These are phyloP conservation scores for Aegilops tauschii DNA, from an alignment of 176 grass and related monocot genomes.

Conservation along the genomic window DNA sequence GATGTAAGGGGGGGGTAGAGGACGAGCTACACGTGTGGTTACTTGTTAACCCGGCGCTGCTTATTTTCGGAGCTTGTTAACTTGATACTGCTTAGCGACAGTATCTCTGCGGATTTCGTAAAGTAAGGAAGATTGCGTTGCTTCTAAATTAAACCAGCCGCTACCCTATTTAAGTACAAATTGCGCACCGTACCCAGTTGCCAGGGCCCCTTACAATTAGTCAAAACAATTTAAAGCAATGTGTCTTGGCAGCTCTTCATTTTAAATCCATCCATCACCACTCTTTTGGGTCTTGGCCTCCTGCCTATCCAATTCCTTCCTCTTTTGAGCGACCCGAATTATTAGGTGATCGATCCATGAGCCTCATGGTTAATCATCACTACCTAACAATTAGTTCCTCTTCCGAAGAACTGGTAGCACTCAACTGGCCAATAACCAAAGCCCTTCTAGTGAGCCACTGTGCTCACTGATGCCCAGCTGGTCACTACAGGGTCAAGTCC, in stretches of 20 bases:
- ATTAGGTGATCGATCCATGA: background rate
- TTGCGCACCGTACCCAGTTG: background rate
- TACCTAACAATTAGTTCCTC: slow-evolving; percentile 19
- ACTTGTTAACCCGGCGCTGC: slow-evolving; percentile 15
- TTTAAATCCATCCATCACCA: slow-evolving; percentile 2
- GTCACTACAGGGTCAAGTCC: background rate
- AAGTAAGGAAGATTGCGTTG: slow-evolving; percentile 18
- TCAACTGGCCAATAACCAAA: slow-evolving; percentile 9
- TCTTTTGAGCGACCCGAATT: background rate
- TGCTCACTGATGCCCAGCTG: background rate
- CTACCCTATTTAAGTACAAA: slow-evolving; percentile 14
- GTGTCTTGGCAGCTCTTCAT: background rate
- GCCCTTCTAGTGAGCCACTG: background rate
- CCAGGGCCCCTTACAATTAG: background rate
- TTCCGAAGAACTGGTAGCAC: background rate
- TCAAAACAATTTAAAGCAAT: background rate
- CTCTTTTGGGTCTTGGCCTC: slow-evolving; percentile 3
- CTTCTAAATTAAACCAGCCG: background rate
- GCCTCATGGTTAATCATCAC: slow-evolving; percentile 1
- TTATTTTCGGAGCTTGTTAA: background rate
- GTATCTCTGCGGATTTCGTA: slow-evolving; percentile 17
- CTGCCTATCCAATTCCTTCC: background rate
- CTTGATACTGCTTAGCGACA: slow-evolving; percentile 2
- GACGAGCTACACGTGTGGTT: slow-evolving; percentile 24
- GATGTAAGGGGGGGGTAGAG: background rate